phyloP scores from a whole-genome alignment of 106 monocot genomes.

The Dioscorea alata region DNA sequence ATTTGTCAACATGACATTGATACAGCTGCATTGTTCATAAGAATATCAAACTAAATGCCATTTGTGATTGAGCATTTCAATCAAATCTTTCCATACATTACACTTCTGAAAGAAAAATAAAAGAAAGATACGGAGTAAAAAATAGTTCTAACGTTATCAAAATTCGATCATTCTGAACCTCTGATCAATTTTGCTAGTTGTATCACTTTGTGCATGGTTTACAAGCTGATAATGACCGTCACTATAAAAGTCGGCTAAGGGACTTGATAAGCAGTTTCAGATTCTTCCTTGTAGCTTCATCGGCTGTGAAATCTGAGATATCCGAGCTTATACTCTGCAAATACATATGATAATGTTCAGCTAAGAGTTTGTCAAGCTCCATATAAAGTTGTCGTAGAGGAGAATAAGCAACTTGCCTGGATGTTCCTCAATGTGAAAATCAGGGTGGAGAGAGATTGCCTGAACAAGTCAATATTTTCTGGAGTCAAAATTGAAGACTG shows the following conservation, averaged over 20 bases:
- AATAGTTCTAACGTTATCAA: no score
- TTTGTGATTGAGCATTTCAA: no score
- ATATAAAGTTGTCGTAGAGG: neutral
- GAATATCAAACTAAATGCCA: no score
- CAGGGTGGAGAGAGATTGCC: slow-evolving; percentile 62
- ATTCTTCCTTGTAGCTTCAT: slow-evolving; percentile 70
- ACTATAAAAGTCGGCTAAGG: slow-evolving; percentile 80
- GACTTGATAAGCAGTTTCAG: slow-evolving; percentile 91
- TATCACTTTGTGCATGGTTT: neutral
- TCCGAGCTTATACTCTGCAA: slow-evolving; percentile 85
- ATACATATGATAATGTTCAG: neutral
- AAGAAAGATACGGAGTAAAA: no score
- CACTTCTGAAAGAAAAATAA: no score
- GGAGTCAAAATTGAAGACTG: slow-evolving; percentile 54
- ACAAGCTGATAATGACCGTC: neutral
- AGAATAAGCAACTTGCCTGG: slow-evolving; percentile 40
- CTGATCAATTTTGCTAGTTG: neutral
- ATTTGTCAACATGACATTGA: no score
- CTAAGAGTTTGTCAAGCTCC: neutral
- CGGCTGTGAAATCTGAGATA: slow-evolving; percentile 80
- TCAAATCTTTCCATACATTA: no score
- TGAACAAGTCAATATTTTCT: slow-evolving; percentile 58
- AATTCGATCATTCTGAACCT: neutral
- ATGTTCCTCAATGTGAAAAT: slow-evolving; percentile 82
- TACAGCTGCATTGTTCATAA: no score